These are phyloP conservation scores for Porphyrellus cyaneotinctus DNA, from an alignment of 768 basidiomycete genomes.

Conservation along the genomic window DNA sequence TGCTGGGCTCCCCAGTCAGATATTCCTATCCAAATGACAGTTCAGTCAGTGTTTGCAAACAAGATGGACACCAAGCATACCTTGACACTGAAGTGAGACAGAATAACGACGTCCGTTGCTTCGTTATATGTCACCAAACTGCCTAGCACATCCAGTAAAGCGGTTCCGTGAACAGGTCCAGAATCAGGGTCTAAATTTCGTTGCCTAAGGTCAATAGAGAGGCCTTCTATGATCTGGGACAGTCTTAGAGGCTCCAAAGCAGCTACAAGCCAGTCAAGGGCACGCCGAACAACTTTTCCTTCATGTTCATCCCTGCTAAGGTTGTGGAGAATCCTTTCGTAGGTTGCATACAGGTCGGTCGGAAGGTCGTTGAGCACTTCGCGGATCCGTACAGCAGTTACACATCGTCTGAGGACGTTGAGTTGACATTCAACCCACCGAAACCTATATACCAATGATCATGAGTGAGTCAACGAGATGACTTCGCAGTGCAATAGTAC, in stretches of 20 bases:
- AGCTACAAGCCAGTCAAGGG: conserved; percentile 12
- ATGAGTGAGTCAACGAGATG: too few species aligned
- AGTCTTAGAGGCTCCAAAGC: conserved; percentile 5
- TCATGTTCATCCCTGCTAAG: not conserved
- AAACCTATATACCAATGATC: not conserved
- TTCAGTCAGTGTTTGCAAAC: not conserved
- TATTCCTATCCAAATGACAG: not conserved
- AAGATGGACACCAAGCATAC: not conserved
- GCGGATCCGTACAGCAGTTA: not conserved
- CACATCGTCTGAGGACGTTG: conserved; percentile 3
- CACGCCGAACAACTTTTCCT: not conserved
- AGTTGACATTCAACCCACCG: conserved; percentile 17
- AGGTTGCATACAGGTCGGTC: not conserved
- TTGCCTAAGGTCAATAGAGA: not conserved
- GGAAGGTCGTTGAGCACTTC: conserved; percentile 7
- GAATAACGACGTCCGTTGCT: not conserved
- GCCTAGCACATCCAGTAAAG: not conserved
- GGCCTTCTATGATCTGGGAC: conserved; percentile 7
- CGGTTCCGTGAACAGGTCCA: conserved; percentile 2
- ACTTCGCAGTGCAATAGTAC: not conserved
- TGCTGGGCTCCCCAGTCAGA: not conserved
- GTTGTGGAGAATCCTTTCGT: conserved; percentile 2
- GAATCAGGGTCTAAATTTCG: not conserved
- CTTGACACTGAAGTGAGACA: conserved; percentile 11
- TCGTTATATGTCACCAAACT: conserved; percentile 3